Evolutionary conservation across 2,329 filamentous ascomycete genomes (phyloP).

Genomic region (Berkeleyomyces basicola): DNA sequence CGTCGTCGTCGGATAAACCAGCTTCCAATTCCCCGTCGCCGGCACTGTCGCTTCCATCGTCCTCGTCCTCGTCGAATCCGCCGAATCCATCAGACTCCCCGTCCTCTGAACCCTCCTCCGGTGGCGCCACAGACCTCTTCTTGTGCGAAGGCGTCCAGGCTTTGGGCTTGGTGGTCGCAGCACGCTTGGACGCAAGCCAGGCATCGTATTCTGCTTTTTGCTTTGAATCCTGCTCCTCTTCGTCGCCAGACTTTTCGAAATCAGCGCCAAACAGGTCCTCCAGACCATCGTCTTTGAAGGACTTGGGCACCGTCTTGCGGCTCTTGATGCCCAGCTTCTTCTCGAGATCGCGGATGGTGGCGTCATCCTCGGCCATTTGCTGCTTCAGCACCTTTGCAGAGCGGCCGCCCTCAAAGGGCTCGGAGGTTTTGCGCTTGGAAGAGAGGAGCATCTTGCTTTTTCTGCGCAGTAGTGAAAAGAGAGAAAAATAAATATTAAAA

Average conservation of each 20-base stretch:
- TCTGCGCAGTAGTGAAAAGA: background rate
- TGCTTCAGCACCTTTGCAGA: slow-evolving; percentile 29
- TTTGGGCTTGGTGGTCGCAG: background rate
- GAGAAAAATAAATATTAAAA: background rate
- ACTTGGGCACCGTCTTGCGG: slow-evolving; percentile 55
- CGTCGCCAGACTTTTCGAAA: slow-evolving; percentile 32
- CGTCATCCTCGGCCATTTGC: slow-evolving; percentile 63
- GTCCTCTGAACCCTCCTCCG: background rate
- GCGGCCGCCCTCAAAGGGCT: slow-evolving; percentile 1
- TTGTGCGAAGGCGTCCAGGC: background rate
- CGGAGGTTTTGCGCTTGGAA: slow-evolving; percentile 7
- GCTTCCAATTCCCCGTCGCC: background rate
- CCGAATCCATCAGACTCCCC: background rate
- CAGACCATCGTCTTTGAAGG: slow-evolving; percentile 68
- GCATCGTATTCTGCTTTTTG: slow-evolving; percentile 39
- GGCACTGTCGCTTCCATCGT: background rate
- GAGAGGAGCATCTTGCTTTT: slow-evolving; percentile 1
- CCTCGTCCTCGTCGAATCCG: background rate
- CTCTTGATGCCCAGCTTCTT: slow-evolving; percentile 69
- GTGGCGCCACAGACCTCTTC: background rate
- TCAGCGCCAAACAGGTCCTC: slow-evolving; percentile 60
- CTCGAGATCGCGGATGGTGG: slow-evolving; percentile 74
- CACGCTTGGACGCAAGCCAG: slow-evolving; percentile 32
- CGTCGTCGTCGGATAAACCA: background rate
- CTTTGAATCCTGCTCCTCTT: slow-evolving; percentile 44